phyloP scores from a whole-genome alignment of 768 basidiomycete species.

The Termitomyces sp. region DNA sequence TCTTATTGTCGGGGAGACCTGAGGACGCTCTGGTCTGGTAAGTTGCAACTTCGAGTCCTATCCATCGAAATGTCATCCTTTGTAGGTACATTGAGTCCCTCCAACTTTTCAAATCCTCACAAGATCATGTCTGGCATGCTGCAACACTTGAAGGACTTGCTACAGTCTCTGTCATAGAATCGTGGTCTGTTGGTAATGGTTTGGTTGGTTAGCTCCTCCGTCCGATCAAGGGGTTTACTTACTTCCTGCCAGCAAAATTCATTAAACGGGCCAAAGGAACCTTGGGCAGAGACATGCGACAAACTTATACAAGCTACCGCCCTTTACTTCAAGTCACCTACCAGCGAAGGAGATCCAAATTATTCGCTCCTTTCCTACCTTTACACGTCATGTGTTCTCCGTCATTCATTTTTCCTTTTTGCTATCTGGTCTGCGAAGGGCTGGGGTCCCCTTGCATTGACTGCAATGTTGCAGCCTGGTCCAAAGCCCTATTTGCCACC shows the following conservation, averaged over 20 bases:
- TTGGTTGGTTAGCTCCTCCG: conserved; percentile 42
- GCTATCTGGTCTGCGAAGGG: conserved; percentile 84
- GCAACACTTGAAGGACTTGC: conserved; percentile 83
- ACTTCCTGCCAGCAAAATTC: conserved; percentile 45
- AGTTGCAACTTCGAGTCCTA: conserved; percentile 9
- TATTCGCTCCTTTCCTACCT: conserved; percentile 62
- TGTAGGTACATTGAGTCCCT: conserved; percentile 84
- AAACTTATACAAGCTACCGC: conserved; percentile 59
- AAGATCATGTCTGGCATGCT: conserved; percentile 87
- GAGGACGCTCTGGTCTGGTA: conserved; percentile 82
- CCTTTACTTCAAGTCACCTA: conserved; percentile 57
- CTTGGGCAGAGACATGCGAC: conserved; percentile 76
- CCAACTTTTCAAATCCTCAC: conserved; percentile 62
- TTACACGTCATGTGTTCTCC: conserved; percentile 61
- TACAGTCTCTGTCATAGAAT: conserved; percentile 72
- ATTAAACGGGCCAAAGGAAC: conserved; percentile 47
- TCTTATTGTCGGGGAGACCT: conserved; percentile 78
- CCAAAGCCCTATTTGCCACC: conserved; percentile 56
- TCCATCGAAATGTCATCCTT: conserved; percentile 5
- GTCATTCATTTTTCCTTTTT: conserved; percentile 70
- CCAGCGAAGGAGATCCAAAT: conserved; percentile 50
- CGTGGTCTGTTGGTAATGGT: conserved; percentile 75
- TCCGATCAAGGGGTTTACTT: conserved; percentile 6
- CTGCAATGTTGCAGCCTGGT: conserved; percentile 65
- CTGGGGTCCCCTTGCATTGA: conserved; percentile 76